A percentile compares a stretch with the other conserved stretches of the same genome.
These are phyloP conservation scores for Parafenestella ontariensis DNA, from an alignment of 2,329 filamentous ascomycete species.

Conservation along the genomic window DNA sequence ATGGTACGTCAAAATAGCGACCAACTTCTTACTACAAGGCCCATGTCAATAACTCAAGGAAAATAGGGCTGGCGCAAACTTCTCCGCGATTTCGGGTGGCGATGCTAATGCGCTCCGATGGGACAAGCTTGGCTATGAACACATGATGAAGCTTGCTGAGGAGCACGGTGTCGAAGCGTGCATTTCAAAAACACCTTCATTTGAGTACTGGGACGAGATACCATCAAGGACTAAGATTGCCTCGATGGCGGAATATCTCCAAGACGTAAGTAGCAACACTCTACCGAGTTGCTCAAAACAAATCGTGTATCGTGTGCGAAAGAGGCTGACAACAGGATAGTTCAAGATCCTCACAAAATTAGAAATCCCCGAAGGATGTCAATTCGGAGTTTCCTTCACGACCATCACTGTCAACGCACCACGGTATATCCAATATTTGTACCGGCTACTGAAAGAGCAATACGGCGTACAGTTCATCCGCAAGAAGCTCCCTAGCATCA, in stretches of 20 bases:
- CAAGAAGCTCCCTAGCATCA: slow-evolving; percentile 13
- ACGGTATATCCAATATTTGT: slow-evolving; percentile 21
- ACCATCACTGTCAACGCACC: slow-evolving; percentile 27
- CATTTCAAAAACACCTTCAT: slow-evolving; percentile 17
- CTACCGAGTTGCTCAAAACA: not conserved
- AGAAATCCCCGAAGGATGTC: slow-evolving; percentile 18
- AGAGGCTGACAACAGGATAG: slow-evolving; percentile 1
- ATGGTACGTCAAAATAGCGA: slow-evolving; percentile 9
- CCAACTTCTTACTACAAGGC: not conserved
- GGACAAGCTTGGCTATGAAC: slow-evolving; percentile 22
- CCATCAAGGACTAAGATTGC: slow-evolving; percentile 17
- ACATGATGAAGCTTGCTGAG: slow-evolving; percentile 25
- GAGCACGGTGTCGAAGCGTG: slow-evolving; percentile 16
- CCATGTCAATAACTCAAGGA: not conserved
- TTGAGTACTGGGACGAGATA: slow-evolving; percentile 26
- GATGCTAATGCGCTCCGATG: slow-evolving; percentile 25
- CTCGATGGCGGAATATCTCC: slow-evolving; percentile 22
- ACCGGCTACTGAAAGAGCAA: slow-evolving; percentile 9
- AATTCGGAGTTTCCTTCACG: slow-evolving; percentile 23
- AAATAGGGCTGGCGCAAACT: slow-evolving; percentile 23
- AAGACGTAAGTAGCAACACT: slow-evolving; percentile 15
- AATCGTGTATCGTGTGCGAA: not conserved
- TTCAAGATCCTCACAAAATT: slow-evolving; percentile 14
- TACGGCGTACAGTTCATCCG: slow-evolving; percentile 18
- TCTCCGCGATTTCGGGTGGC: slow-evolving; percentile 26